Percentiles rank a stretch among this genome's conserved stretches.
Evolutionary conservation across 495 filamentous ascomycete genomes (phyloP).

Genomic region (Amniculicola lignicola): DNA sequence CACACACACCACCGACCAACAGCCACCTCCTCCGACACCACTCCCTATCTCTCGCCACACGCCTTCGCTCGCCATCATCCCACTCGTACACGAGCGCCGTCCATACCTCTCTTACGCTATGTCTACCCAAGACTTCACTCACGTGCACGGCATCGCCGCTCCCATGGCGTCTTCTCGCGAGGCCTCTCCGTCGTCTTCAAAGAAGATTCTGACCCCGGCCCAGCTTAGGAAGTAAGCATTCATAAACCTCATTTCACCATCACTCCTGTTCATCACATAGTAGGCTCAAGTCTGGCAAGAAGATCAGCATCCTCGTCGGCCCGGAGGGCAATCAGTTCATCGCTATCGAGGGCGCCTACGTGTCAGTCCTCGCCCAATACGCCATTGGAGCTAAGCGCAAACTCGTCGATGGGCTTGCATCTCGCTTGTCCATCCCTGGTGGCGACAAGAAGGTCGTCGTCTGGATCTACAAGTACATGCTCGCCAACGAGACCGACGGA

Average conservation of each 20-base stretch:
- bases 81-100: no score
- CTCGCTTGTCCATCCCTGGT: neutral
- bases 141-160: no score
- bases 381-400: constrained; percentile 2
- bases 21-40: no score
- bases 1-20: no score
- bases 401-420: neutral
- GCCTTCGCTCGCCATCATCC: no score
- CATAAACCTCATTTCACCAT: neutral
- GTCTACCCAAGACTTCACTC: no score
- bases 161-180: no score
- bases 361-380: constrained; percentile 11
- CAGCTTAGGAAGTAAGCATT: constrained; percentile 2
- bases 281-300: constrained; percentile 13
- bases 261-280: neutral
- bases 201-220: neutral
- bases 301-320: constrained; percentile 20
- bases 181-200: no score
- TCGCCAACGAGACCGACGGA: constrained; percentile 6
- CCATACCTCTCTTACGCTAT: no score
- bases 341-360: constrained; percentile 20
- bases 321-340: constrained; percentile 6
- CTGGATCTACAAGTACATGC: constrained; percentile 29
- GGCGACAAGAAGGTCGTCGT: constrained; percentile 8
- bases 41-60: no score